Base-by-base conservation (phyloP, 1,284 basidiomycete species). In the Lentinula novae-zelandiae region DNA sequence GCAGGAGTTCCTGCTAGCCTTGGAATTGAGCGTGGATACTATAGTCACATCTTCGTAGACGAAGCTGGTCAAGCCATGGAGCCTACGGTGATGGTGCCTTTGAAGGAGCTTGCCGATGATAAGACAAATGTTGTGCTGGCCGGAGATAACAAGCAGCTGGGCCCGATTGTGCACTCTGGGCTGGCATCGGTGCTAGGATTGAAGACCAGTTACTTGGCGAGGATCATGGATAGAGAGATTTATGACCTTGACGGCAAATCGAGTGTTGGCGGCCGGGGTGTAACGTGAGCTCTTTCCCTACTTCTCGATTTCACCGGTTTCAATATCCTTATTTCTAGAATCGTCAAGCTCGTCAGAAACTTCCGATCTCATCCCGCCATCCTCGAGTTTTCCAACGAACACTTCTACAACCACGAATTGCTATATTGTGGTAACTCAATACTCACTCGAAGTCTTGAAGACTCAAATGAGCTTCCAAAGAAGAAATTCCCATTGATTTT, bases 61-160 rank as follows among this genome's bases (percentile, higher is more conserved):
- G 84, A 87, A 63, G 84, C 83, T 2, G 85, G 82, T 0, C 84
- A 86, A 63, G 83, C 78, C 0, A 80, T 77, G 12, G 85, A 87
- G 65, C 82, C 83, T 0, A 83, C 86, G 63, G 71, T 76, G 9
- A 81, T 85, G 74, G 75, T 84, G 1, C 74, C 82, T 0, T 76
- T 86, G 64, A 80, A 79, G 72, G 77, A 76, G 3, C 71, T 81
- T 56, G 79, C 78, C 0, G 70, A 73, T 49, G 58, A 67, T 6
- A 64, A 70, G 3, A 84, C 78, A 3, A 81, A 80, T 59, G 68
- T 86, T 8, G 69, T 86, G 6, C 71, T 86, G 31, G 79, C 82
- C 1, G 85, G 85, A 0, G 84, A 86, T 70, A 79, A 80, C 31
- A 79, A 81, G 69, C 84, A 87, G 65, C 72, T 86, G 9, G 83